phyloP scores from a whole-genome alignment of 192 early-diverging fungal genomes.

The Thoreauomyces humboldtii region DNA sequence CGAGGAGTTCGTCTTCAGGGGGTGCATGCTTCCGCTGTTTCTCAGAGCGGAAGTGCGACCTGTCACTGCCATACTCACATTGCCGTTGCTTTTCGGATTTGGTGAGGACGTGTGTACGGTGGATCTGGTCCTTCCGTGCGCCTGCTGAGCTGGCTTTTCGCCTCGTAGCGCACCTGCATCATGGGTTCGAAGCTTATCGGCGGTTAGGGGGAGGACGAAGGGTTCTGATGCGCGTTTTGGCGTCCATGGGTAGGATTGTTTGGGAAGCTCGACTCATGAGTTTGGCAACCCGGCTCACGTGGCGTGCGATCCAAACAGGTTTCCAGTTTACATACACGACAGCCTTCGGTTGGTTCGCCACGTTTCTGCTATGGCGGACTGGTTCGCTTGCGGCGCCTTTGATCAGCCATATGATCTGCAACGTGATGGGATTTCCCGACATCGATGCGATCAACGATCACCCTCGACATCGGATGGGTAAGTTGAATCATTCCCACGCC shows the following conservation, averaged over 20 bases:
- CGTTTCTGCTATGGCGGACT: constrained; percentile 62
- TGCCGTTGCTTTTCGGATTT: constrained; percentile 73
- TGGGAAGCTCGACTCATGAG: not conserved
- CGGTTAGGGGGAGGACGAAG: not conserved
- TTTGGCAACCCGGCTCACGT: not conserved
- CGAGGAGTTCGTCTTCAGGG: constrained; percentile 76
- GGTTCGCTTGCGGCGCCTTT: constrained; percentile 51
- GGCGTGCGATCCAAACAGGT: constrained; percentile 9
- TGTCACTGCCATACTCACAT: constrained; percentile 44
- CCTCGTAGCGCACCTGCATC: constrained; percentile 65
- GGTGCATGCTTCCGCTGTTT: constrained; percentile 60
- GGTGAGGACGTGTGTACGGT: constrained; percentile 36
- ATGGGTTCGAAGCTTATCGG: constrained; percentile 50
- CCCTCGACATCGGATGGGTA: constrained; percentile 2
- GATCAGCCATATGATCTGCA: constrained; percentile 70
- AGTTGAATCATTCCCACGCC: too few relatives aligned
- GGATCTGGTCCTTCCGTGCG: not conserved
- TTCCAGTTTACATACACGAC: constrained; percentile 75
- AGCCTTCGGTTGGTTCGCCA: constrained; percentile 78
- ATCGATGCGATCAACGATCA: constrained; percentile 28
- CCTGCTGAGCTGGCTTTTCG: too few relatives aligned
- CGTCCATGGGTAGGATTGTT: not conserved
- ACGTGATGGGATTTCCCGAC: constrained; percentile 75
- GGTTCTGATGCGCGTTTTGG: not conserved
- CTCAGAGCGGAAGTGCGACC: constrained; percentile 37